Base-by-base conservation (phyloP, 257 asterid genomes). In the Catharanthus roseus region DNA sequence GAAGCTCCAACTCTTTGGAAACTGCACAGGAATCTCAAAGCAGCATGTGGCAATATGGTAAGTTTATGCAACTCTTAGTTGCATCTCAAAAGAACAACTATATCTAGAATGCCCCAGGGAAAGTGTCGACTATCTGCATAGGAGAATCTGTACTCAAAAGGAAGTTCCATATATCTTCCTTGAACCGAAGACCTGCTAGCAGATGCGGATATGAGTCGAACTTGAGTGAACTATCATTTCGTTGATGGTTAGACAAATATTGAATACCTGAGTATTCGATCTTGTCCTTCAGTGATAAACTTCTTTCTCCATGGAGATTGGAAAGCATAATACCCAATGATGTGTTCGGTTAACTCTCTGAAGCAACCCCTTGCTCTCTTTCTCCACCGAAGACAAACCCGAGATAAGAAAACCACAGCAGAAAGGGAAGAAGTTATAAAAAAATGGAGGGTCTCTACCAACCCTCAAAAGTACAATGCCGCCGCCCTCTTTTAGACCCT, bases 1-100 rank as follows among this genome's bases (percentile, higher is more conserved):
- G 89, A 72, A 72, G 79, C 57, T 74, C 84, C 75, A 72, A 71
- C 72, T 72, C 92, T 24, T 36, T 83, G 29, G 78, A 74, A 80
- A 69, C 80, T 55, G 67, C 78, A 49, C 86, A 78, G 80, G 91
- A 84, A 73, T 71, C 93, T 63, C 86, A 75, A 70, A 77, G 72
- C 74, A 84, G 86, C 84, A 38, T 71, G 47, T 73, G 84, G 93
- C 90, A 85, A 78, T 80, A 85, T 53, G 69, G 97, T 93, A 68
- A 77, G 71, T 77, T 66, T 38, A 65, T 41, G 21, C 10, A 16
- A 10, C 33, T 62, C 15, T 34, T 62, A 33, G n/a, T 62, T 36
- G 19, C 36, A 5, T 34, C 51, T 74, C 10, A 19, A 16, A 49
- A 28, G 18, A 42, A 33, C 28, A 44, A 36, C 65, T 66, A 11